A percentile compares a stretch with the other conserved stretches of the same genome.
phyloP scores from a whole-genome alignment of 2,329 filamentous ascomycete genomes.

The Exophiala dermatitidis region DNA sequence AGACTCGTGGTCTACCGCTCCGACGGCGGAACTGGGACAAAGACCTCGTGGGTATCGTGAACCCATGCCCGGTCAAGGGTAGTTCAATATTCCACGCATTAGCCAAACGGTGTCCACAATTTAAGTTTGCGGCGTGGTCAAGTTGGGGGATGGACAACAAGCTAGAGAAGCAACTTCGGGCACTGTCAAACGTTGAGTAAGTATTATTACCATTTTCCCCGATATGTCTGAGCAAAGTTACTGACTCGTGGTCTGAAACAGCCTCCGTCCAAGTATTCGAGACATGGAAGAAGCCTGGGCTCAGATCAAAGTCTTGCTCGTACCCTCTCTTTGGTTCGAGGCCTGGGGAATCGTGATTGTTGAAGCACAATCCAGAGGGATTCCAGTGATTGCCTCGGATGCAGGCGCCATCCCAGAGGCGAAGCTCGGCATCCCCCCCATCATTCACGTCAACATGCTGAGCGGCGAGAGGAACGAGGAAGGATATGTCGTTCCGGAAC shows the following conservation, averaged over 20 bases:
- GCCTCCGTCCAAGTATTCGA: conserved; percentile 3
- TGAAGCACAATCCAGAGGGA: conserved; percentile 24
- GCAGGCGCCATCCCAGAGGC: conserved; percentile 21
- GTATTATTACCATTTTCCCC: neutral
- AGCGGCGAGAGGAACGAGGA: conserved; percentile 4
- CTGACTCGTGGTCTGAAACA: neutral
- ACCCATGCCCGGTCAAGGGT: conserved; percentile 22
- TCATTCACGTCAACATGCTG: conserved; percentile 9
- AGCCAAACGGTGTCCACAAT: conserved; percentile 16
- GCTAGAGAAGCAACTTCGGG: neutral
- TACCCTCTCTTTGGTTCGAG: conserved; percentile 24
- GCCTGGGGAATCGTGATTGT: conserved; percentile 23
- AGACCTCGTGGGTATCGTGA: conserved; percentile 18
- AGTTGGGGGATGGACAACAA: conserved; percentile 17
- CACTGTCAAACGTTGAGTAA: conserved; percentile 10
- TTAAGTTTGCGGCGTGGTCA: conserved; percentile 16
- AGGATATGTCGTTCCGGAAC: conserved; percentile 9
- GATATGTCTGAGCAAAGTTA: too few species aligned
- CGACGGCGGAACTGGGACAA: conserved; percentile 17
- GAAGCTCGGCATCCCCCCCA: conserved; percentile 11
- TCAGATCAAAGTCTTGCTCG: conserved; percentile 21
- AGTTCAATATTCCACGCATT: conserved; percentile 14
- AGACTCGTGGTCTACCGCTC: conserved; percentile 11
- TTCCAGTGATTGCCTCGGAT: conserved; percentile 23
- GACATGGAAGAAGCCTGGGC: conserved; percentile 20